A percentile compares a stretch with the other conserved stretches of the same genome.
phyloP scores from a whole-genome alignment of 495 filamentous ascomycete genomes.

The Tuber indicum region DNA sequence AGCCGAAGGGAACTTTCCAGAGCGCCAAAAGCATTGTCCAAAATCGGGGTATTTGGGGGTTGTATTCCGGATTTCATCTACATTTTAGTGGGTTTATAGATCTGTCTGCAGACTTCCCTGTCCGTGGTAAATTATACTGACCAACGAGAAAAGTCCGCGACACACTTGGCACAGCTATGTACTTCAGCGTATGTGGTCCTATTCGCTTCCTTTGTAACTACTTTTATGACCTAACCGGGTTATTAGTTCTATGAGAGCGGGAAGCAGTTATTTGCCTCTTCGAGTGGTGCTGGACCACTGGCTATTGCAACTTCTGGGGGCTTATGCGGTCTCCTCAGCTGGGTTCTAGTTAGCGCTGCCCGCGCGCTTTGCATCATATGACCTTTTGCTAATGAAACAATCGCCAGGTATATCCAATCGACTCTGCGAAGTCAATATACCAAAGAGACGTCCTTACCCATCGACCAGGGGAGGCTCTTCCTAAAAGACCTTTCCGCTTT shows the following conservation, averaged over 20 bases:
- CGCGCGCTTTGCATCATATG: constrained; percentile 23
- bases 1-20: constrained; percentile 72
- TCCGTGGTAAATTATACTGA: not conserved
- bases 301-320: constrained; percentile 69
- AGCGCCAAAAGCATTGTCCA: constrained; percentile 72
- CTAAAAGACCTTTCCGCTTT: constrained; percentile 59
- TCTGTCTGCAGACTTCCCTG: not conserved
- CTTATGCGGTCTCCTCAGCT: constrained; percentile 71
- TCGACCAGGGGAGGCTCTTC: constrained; percentile 54
- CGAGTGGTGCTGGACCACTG: constrained; percentile 62
- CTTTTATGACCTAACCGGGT: constrained; percentile 7
- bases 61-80: constrained; percentile 80
- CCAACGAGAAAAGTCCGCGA: constrained; percentile 59
- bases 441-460: constrained; percentile 71
- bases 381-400: constrained; percentile 5
- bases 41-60: constrained; percentile 66
- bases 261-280: constrained; percentile 75
- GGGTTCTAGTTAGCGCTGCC: constrained; percentile 61
- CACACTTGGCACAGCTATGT: constrained; percentile 80
- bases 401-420: constrained; percentile 62
- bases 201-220: not conserved
- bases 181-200: constrained; percentile 60
- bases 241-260: constrained; percentile 64
- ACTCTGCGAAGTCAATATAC: constrained; percentile 76
- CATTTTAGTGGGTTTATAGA: constrained; percentile 59